Evolutionary conservation across 345 rosid genomes (phyloP), one percentile per base, ranked within the genome.

Genomic region (Camelina neglecta): DNA sequence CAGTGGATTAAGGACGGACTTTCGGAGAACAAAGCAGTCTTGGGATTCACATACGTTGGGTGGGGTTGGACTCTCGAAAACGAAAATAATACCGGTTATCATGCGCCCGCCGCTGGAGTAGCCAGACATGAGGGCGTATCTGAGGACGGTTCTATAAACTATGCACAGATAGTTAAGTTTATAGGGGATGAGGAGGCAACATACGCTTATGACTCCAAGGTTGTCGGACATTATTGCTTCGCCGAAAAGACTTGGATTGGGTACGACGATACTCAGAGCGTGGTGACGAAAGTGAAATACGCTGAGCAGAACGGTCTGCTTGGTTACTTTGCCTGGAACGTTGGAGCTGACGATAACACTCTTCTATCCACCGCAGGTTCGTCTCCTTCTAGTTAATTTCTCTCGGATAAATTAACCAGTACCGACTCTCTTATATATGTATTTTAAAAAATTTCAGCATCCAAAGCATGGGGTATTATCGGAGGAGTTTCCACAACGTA

Each of bases 271-370:
- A 65, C 55, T 0, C 75, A 75, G 45, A 86, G 86, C 11, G 76
- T 86, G 5, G 63, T 75, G 0, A 62, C 78, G 0, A 91, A 91
- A 80, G 81, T 87, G 20, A 12, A 47, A 23, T 89, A 84, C 21
- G 86, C 85, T 41, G 71, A 84, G 69, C 80, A 42, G 4, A 83
- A 64, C 7, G 78, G 83, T 7, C 66, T 89, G 69, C 86, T 83
- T 50, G 97, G 92, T 69, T 91, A 87, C 82, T 91, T 82, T 76
- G 84, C 85, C 29, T 91, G 97, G 97, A 87, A 90, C n/a, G 82
- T 86, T 13, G 85, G 83, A 1, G 81, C 57, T 29, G 96, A 91
- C 35, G 76, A 66, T 10, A 75, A 84, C 2, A 86, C 83, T 75
- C 63, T 60, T 66, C 83, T 87, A 20, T 79, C 86, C 57, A 49